Base-by-base conservation (phyloP, 495 filamentous ascomycete genomes). In the Tuber melanosporum region DNA sequence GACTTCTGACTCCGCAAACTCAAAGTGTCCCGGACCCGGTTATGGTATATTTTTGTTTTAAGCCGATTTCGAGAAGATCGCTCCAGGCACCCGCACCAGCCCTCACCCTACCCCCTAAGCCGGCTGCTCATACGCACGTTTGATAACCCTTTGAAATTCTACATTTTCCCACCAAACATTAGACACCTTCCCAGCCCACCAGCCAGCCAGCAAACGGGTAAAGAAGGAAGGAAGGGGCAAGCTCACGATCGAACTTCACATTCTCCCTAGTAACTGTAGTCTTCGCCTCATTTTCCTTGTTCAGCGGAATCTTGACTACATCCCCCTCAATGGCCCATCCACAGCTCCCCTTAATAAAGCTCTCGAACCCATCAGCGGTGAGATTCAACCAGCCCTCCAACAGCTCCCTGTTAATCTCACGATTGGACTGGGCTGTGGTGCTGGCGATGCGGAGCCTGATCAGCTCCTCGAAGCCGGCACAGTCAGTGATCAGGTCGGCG, bases 281-380 rank as follows among this genome's bases (percentile, higher is more conserved):
- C 88, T 95, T 94, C 44, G 93, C 96, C 89, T 98, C 94, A 85
- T 99, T 99, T 88, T 99, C 96, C 85, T 95, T 92, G 85, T 98
- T 99, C 83, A 91, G 87, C 71, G 96, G 95, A 47, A 95, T 89
- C 85, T 90, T 90, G 73, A 95, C 89, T 43, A 90, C 86, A 47
- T 82, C 85, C 19, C 87, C 88, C 49, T 91, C 89, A 44, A 98
- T 87, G 80, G 89, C 89, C 96, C 96, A 99, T 82, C 91, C 92
- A 82, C 92, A 97, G 66, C 94, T 92, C 81, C 93, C 92, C 71
- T 85, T 85, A 70, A 95, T 90, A 83, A 98, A 98, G 82, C 92
- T 90, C 73, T 91, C 88, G 41, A 96, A 92, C 66, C 90, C 90
- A 71, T 89, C 87, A 74, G 91, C 92, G 70, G 87, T 85, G 75